phyloP scores from a whole-genome alignment of 2,329 filamentous ascomycete species.

The Aspergillus fischeri region DNA sequence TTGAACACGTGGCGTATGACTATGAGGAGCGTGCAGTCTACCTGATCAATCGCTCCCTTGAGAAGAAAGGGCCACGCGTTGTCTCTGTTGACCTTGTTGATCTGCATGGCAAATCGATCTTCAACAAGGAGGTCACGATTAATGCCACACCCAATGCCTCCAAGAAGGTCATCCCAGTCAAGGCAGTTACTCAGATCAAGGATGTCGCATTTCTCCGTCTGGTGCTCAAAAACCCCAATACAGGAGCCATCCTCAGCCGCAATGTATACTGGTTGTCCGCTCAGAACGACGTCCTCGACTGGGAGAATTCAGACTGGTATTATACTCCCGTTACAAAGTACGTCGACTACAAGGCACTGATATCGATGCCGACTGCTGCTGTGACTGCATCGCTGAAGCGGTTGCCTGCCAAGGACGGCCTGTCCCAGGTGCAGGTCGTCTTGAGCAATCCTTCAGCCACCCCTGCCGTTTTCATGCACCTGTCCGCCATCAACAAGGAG shows the following conservation, averaged over 20 bases:
- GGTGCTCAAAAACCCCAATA: conserved; percentile 35
- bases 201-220: conserved; percentile 52
- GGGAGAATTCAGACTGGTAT: conserved; percentile 57
- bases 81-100: conserved; percentile 51
- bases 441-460: conserved; percentile 51
- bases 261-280: conserved; percentile 59
- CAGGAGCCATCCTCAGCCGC: conserved; percentile 42
- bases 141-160: conserved; percentile 46
- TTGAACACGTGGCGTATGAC: conserved; percentile 56
- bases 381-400: conserved; percentile 30
- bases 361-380: conserved; percentile 34
- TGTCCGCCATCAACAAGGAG: conserved; percentile 46
- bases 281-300: conserved; percentile 49
- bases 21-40: conserved; percentile 46
- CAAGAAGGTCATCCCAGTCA: conserved; percentile 33
- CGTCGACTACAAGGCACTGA: conserved; percentile 47
- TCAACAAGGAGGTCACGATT: conserved; percentile 26
- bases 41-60: conserved; percentile 53
- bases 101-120: conserved; percentile 43
- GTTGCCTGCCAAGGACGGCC: background rate
- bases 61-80: conserved; percentile 36
- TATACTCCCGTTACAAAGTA: conserved; percentile 54
- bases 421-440: conserved; percentile 29
- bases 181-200: conserved; percentile 28
- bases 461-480: conserved; percentile 56